Evolutionary conservation across 371 early-diverging fungal genomes (phyloP).

Genomic region (Rozella allomycis): DNA sequence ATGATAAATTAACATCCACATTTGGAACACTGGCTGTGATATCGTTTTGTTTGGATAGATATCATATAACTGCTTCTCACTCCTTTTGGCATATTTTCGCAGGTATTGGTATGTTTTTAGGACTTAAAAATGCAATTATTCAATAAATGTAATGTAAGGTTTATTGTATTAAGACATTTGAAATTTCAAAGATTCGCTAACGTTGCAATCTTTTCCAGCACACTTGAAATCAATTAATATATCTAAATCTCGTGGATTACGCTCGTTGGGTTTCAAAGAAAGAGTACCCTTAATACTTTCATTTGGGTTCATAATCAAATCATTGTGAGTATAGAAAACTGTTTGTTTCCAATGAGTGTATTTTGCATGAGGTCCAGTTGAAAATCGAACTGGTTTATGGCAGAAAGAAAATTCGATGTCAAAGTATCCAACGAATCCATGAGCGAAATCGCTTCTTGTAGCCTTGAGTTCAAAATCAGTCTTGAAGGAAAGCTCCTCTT

Average conservation of each 20-base stretch:
- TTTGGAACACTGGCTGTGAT: too few species aligned
- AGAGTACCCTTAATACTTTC: conserved; percentile 62
- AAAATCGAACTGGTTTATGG: conserved; percentile 66
- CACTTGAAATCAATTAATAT: conserved; percentile 56
- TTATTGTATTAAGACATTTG: too few species aligned
- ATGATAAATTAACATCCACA: too few species aligned
- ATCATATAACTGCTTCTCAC: too few species aligned
- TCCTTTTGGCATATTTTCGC: too few species aligned
- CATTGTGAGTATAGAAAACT: conserved; percentile 57
- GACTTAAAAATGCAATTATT: too few species aligned
- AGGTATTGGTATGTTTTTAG: too few species aligned
- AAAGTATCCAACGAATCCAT: conserved; percentile 75
- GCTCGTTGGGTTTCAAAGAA: conserved; percentile 53
- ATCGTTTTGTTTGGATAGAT: too few species aligned
- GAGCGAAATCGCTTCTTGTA: conserved; percentile 54
- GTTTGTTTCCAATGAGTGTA: conserved; percentile 98
- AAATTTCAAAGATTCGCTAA: too few species aligned
- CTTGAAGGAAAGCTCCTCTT: conserved; percentile 57
- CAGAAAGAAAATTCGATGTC: conserved; percentile 71
- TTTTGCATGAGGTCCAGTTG: conserved; percentile 64
- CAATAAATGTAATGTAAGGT: too few species aligned
- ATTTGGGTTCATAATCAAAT: conserved; percentile 33
- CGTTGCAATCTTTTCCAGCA: conserved; percentile 40
- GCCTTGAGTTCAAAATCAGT: conserved; percentile 53
- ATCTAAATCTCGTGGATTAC: conserved; percentile 83